Base-by-base conservation (phyloP, 768 basidiomycete genomes). In the Suillus subalutaceus region DNA sequence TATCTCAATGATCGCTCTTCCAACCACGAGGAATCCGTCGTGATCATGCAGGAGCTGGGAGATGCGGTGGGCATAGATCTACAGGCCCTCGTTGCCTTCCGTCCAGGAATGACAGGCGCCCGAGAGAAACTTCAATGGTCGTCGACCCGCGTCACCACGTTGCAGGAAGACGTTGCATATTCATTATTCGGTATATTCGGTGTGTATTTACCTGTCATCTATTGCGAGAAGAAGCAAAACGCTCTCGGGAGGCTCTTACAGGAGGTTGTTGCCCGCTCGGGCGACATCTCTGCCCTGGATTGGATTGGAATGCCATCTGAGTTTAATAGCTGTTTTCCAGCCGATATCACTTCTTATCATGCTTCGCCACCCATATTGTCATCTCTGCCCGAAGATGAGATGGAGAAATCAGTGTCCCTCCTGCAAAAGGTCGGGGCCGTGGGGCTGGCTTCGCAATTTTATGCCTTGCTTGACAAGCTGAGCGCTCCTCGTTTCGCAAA, bases 141-240 rank as follows among this genome's bases (percentile, higher is more conserved):
- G 4, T 66, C 41, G 9, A 43, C 48, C 10, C 65, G 65, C 7
- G 26, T 41, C 65, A 66, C 41, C 26, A 59, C 35, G 6, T 43
- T 59, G 35, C 58, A 59, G 16, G 68, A 69, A 62, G 69, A 70
- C 40, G 64, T 35, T 15, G 62, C 65, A 38, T 69, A 70, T 38
- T 66, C 63, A 4, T 46, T 70, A 20, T 35, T 70, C n/a, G 65
- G 65, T 6, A 38, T 70, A 5, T 66, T 70, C 13, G 41, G 20
- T 20, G 41, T 62, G 16, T 23, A 62, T 26, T 20, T 70, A 10
- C 62, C 26, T 30, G 7, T 52, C 13, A 52, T 26, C 3, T 53
- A 53, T 53, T 15, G 52, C 15, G 50, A 52, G 50, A 52, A 52
- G 26, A 52, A 52, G 50, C 50, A 52, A 30, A 52, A 52, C 7